A percentile compares a stretch with the other conserved stretches of the same genome.
phyloP scores from a whole-genome alignment of 345 rosid species.

The Odontarrhena argentea region DNA sequence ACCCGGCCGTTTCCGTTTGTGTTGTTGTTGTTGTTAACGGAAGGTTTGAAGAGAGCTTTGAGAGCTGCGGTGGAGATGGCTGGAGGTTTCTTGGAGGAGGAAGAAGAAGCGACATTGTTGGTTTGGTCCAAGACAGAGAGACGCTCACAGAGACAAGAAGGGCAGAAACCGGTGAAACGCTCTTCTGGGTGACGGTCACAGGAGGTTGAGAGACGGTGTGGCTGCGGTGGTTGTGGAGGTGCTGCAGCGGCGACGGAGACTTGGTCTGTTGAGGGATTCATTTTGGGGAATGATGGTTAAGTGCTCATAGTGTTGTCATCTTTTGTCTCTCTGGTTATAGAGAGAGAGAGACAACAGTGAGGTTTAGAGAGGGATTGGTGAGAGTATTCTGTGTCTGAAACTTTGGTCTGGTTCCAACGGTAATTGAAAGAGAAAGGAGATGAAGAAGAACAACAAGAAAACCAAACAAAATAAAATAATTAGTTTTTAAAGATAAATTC shows the following conservation, averaged over 20 bases:
- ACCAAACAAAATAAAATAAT: slow-evolving; percentile 14
- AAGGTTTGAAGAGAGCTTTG: slow-evolving; percentile 64
- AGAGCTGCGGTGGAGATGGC: slow-evolving; percentile 57
- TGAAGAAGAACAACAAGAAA: slow-evolving; percentile 32
- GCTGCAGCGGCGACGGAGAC: slow-evolving; percentile 37
- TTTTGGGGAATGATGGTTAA: slow-evolving; percentile 53
- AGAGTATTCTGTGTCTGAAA: slow-evolving; percentile 31
- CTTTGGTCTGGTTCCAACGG: slow-evolving; percentile 66
- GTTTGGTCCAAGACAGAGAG: slow-evolving; percentile 73
- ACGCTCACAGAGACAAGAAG: slow-evolving; percentile 98
- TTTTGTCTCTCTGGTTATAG: slow-evolving; percentile 28
- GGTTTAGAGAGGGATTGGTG: slow-evolving; percentile 24
- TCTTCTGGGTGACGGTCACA: slow-evolving; percentile 94
- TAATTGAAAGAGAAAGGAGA: slow-evolving; percentile 47
- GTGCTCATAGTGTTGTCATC: slow-evolving; percentile 55
- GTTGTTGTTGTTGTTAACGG: slow-evolving; percentile 36
- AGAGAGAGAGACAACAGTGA: slow-evolving; percentile 17
- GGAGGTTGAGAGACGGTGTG: slow-evolving; percentile 88
- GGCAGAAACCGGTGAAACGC: slow-evolving; percentile 89
- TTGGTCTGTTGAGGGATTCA: slow-evolving; percentile 83
- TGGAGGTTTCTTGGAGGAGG: slow-evolving; percentile 60
- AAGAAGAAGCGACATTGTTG: slow-evolving; percentile 50
- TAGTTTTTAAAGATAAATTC: slow-evolving; percentile 25
- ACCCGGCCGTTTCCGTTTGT: slow-evolving; percentile 33
- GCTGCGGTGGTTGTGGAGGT: slow-evolving; percentile 60